Evolutionary conservation across 1,284 basidiomycete genomes (phyloP), one percentile per base, ranked within the genome.

Genomic region (Ceratobasidium sp.): DNA sequence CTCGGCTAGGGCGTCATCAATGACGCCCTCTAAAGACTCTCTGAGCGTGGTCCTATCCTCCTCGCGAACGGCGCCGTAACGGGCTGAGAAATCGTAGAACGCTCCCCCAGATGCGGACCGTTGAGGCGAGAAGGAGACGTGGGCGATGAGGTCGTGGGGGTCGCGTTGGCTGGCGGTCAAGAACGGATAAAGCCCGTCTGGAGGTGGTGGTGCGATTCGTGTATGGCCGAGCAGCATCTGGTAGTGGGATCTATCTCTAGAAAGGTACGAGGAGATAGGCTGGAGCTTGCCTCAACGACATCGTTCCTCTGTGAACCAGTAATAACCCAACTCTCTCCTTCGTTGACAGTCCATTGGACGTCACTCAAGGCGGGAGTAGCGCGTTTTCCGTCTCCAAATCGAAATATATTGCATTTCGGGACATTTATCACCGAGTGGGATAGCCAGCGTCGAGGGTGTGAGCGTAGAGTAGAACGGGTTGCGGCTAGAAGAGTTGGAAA

Each of bases 11-110:
- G 85, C 84, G 15, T 90, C 87, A 79, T 75, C 82, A 33, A 70
- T 62, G 42, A 59, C 80, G 17, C 77, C 77, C n/a, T 77, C 75
- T 40, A 93, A 87, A 94, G 90, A 91, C 80, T 95, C 86, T 9
- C 91, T 86, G 3, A 96, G 86, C 0, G 94, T 96, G 73, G 90
- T 83, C 48, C 89, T 87, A 82, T 97, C 95, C 82, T 93, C 94
- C 52, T 97, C 95, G 23, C 93, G 88, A 52, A 96, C 88, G 0
- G 94, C 92, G 28, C 94, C 95, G 83, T 97, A 98, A 3, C 96
- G 91, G 0, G 95, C 94, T 0, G 95, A 94, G 83, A 93, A 97
- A 84, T 98, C 96, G 79, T 93, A 93, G 84, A 98, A 98, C n/a
- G 89, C 94, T 6, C 92, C 88, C 0, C 91, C 89, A 0, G 88